A percentile compares a stretch with the other conserved stretches of the same genome.
Evolutionary conservation across 208 protist species (phyloP).

Genomic region (Leishmania lainsoni): DNA sequence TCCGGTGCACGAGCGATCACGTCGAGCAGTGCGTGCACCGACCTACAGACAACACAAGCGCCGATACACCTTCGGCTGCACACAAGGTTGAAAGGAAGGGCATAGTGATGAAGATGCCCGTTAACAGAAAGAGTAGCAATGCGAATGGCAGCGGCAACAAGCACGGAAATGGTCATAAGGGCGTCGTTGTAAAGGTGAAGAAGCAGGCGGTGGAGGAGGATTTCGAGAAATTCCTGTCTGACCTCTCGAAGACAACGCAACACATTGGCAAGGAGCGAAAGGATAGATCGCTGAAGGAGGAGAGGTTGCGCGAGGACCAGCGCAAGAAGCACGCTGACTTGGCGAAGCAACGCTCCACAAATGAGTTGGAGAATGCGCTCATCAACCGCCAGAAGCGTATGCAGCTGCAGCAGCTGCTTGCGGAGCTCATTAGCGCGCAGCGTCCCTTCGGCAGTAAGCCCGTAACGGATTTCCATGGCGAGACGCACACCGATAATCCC

Average conservation of each 20-base stretch:
- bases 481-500: slow-evolving; percentile 46
- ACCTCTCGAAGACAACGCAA: slow-evolving; percentile 69
- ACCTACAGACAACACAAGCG: not conserved
- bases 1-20: not conserved
- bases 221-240: slow-evolving; percentile 70
- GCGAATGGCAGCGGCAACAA: slow-evolving; percentile 17
- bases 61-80: not conserved
- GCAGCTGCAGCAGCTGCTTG: slow-evolving; percentile 73
- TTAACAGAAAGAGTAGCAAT: not conserved
- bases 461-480: slow-evolving; percentile 67
- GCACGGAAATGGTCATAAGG: slow-evolving; percentile 18
- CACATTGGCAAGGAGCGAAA: slow-evolving; percentile 39
- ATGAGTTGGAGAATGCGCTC: slow-evolving; percentile 56
- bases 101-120: not conserved
- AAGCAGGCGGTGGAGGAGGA: slow-evolving; percentile 67
- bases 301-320: slow-evolving; percentile 38
- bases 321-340: slow-evolving; percentile 48
- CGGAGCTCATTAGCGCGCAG: slow-evolving; percentile 56
- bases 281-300: slow-evolving; percentile 42
- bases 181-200: slow-evolving; percentile 39
- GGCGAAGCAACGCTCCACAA: slow-evolving; percentile 38
- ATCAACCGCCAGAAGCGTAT: slow-evolving; percentile 58
- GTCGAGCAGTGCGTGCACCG: not conserved
- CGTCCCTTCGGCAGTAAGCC: slow-evolving; percentile 62
- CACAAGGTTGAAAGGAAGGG: not conserved